Evolutionary conservation across 2,329 filamentous ascomycete species (phyloP).

Genomic region (Penicillium sp.): DNA sequence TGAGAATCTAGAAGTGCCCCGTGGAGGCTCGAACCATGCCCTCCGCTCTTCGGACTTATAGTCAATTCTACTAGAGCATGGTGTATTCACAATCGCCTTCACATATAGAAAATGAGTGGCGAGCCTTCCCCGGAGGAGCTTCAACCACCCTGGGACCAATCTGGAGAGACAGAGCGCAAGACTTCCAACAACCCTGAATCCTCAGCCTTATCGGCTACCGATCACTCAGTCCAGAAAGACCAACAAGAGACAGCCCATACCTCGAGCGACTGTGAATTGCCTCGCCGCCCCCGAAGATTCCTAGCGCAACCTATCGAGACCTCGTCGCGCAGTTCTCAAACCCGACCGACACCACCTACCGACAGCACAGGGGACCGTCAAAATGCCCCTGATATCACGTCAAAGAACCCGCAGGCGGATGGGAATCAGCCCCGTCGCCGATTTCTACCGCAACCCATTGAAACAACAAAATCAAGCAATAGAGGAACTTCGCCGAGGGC

Average conservation of each 20-base stretch:
- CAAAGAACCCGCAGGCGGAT: background rate
- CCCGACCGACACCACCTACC: background rate
- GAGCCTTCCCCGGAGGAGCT: background rate
- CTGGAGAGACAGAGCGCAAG: background rate
- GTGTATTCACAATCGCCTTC: background rate
- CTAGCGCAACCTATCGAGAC: conserved; percentile 44
- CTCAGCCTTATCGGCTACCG: background rate
- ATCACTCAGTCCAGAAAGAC: background rate
- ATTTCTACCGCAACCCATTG: conserved; percentile 50
- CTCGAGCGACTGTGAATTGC: background rate
- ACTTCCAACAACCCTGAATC: background rate
- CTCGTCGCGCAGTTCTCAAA: conserved; percentile 36
- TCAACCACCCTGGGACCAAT: background rate
- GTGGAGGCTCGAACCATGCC: background rate
- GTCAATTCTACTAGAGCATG: conserved; percentile 3
- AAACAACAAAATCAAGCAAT: conserved; percentile 60
- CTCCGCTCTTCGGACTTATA: background rate
- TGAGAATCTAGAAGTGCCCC: too few relatives aligned
- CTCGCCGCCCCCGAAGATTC: conserved; percentile 26
- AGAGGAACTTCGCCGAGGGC: conserved; percentile 15
- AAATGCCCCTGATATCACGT: conserved; percentile 12
- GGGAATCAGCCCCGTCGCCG: conserved; percentile 12
- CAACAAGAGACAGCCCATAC: background rate
- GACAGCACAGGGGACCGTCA: background rate
- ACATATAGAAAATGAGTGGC: conserved; percentile 3